Conservation (phyloP, 768 basidiomycete species). For the Trametes cingulata region DNA sequence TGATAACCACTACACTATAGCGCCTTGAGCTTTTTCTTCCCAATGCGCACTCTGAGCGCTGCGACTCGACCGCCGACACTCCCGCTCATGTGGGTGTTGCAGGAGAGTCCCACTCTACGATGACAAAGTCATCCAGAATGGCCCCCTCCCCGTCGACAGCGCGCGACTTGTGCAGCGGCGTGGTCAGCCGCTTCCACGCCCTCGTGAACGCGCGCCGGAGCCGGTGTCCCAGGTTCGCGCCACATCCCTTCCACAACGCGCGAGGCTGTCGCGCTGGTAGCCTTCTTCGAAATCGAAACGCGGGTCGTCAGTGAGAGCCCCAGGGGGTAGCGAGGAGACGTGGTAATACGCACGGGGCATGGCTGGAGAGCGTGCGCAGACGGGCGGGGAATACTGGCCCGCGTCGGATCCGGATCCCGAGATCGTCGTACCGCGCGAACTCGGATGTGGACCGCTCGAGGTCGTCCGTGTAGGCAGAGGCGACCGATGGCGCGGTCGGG, state of each 20-base stretch:
- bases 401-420: background rate
- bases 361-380: background rate
- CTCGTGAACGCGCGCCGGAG: background rate
- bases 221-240: background rate
- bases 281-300: background rate
- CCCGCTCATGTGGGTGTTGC: background rate
- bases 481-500: background rate
- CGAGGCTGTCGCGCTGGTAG: background rate
- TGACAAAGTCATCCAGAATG: conserved; percentile 7
- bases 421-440: background rate
- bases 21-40: too few species aligned
- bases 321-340: too few species aligned
- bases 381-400: background rate
- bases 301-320: background rate
- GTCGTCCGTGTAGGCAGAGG: background rate
- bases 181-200: conserved; percentile 6
- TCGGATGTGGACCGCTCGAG: background rate
- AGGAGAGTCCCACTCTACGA: background rate
- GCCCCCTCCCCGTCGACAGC: background rate
- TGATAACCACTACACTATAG: conserved; percentile 24
- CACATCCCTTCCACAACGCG: background rate
- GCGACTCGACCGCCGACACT: too few species aligned
- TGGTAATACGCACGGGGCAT: background rate
- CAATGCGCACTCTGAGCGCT: too few species aligned
- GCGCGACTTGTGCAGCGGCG: background rate